Evolutionary conservation across 176 grass and related monocot genomes (phyloP).

Genomic region (Oryza glumipatula): DNA sequence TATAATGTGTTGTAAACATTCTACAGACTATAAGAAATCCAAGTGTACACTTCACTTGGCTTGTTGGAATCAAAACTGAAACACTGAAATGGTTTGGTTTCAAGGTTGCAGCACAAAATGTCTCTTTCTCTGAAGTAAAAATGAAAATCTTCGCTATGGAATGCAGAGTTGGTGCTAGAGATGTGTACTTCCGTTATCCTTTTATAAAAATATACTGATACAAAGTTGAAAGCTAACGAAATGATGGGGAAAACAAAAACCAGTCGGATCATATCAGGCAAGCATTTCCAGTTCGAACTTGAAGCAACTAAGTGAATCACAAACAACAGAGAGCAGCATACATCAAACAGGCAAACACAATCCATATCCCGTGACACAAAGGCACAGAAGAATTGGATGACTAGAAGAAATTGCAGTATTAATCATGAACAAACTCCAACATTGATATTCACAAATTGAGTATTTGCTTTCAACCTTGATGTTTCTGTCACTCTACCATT

Average conservation of each 20-base stretch:
- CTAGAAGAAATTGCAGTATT: background rate
- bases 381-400: background rate
- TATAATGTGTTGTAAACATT: slow-evolving; percentile 19
- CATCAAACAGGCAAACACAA: background rate
- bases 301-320: background rate
- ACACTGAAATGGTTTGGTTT: slow-evolving; percentile 1
- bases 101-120: background rate
- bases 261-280: background rate
- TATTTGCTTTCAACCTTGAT: background rate
- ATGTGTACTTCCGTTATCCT: too few species aligned
- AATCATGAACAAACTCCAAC: slow-evolving; percentile 11
- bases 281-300: background rate
- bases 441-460: background rate
- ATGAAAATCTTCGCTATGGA: background rate
- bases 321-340: background rate
- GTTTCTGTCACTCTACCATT: background rate
- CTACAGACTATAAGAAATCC: background rate
- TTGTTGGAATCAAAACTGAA: background rate
- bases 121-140: background rate
- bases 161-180: background rate
- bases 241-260: background rate
- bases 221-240: background rate
- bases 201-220: background rate
- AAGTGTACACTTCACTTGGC: background rate
- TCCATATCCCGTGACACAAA: background rate